Conservation (phyloP, 441 rosid species). For the Croton setiger region DNA sequence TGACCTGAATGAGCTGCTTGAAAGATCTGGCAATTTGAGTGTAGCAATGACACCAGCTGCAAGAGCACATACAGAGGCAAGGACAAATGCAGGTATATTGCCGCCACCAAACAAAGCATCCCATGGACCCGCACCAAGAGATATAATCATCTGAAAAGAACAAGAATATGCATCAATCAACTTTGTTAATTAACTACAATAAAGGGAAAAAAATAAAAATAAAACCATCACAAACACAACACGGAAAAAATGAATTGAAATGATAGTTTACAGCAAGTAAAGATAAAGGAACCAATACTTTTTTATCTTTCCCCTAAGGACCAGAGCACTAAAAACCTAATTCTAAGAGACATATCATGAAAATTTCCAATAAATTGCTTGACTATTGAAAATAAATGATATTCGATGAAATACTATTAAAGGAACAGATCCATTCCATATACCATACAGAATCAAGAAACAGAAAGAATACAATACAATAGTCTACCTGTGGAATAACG, state of each 20-base stretch:
- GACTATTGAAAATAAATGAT: neutral
- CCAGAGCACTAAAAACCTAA: neutral
- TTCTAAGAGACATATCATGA: neutral
- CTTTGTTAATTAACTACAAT: neutral
- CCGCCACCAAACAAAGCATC: constrained; percentile 97
- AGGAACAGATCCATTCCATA: neutral
- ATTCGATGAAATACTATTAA: neutral
- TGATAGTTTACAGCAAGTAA: neutral
- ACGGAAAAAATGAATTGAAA: neutral
- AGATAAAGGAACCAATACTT: neutral
- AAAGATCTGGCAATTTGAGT: constrained; percentile 65
- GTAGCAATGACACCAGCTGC: constrained; percentile 69
- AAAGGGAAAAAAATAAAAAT: neutral
- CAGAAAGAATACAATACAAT: constrained; percentile 2
- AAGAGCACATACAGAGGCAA: constrained; percentile 70
- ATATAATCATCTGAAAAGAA: constrained; percentile 63
- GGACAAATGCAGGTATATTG: constrained; percentile 86
- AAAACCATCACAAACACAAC: neutral
- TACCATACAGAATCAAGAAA: neutral
- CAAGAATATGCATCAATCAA: constrained; percentile 20
- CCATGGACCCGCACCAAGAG: constrained; percentile 95
- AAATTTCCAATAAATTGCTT: neutral
- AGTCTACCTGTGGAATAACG: constrained; percentile 78
- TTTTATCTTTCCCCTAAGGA: neutral
- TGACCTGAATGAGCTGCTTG: constrained; percentile 53